A percentile compares a stretch with the other conserved stretches of the same genome.
Evolutionary conservation across 306 rosid species (phyloP).

Genomic region (Malus orientalis): DNA sequence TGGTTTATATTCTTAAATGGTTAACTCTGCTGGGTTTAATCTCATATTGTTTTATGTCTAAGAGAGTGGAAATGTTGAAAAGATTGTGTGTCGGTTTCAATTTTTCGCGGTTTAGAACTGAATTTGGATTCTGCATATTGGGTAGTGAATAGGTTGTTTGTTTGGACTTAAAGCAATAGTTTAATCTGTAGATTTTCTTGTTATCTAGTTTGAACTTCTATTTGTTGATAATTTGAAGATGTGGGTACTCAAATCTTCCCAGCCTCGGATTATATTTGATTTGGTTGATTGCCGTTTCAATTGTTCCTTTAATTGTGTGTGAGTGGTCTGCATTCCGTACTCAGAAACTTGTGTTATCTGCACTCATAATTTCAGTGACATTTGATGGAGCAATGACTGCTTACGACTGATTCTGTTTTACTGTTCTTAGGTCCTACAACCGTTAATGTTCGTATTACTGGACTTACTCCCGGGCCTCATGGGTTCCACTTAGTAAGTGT

Average conservation of each 20-base stretch:
- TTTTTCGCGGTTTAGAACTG: background rate
- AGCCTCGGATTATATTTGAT: background rate
- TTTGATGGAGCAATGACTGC: background rate
- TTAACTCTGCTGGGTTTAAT: background rate
- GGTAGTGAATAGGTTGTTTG: background rate
- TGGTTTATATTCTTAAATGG: background rate
- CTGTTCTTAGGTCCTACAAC: slow-evolving; percentile 68
- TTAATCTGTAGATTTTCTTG: background rate
- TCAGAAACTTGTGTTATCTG: background rate
- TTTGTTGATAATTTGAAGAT: background rate
- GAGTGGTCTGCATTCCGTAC: background rate
- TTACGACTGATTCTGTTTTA: background rate
- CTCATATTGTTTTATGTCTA: background rate
- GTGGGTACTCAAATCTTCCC: background rate
- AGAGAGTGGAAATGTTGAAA: background rate
- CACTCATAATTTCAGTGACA: background rate
- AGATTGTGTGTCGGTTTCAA: background rate
- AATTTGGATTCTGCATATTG: background rate
- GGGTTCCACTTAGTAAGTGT: slow-evolving; percentile 83
- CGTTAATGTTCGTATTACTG: slow-evolving; percentile 71
- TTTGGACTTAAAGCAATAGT: background rate
- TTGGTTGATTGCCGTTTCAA: background rate
- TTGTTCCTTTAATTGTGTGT: background rate
- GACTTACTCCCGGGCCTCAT: slow-evolving; percentile 81
- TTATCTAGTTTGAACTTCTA: background rate